Evolutionary conservation across 192 early-diverging fungal genomes (phyloP), one percentile per base, ranked within the genome.

Genomic region (Backusella luteola): DNA sequence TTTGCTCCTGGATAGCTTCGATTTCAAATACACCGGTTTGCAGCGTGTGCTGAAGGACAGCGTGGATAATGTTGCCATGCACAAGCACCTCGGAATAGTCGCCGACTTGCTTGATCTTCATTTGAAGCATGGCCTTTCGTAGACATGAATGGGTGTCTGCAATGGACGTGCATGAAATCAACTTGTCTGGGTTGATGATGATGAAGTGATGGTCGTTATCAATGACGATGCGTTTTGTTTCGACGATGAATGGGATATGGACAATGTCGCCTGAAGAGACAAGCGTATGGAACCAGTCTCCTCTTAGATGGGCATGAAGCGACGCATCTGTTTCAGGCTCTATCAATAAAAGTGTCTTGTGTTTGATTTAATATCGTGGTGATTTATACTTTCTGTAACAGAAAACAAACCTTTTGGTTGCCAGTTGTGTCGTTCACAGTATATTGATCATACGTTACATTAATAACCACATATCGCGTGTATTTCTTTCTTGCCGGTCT

Each of bases 21-120:
- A 75, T 81, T 5, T 89, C 80, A 84, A 95, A 97, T 73, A 90
- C 84, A 21, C 88, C 86, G 11, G 75, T 77, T 41, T 79, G 39
- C 0, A 97, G 81, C 4, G 87, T 87, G 19, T 84, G 73, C 74
- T 98, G 95, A 73, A 97, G 89, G 9, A 97, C 74, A 32, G 91
- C 85, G 76, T 99, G 97, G 19, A 96, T 77, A n/a, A 99, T 80
- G 17, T 80, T 87, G n/a, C 96, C 96, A 42, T 91, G 85, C 63
- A 97, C 85, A 81, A 94, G 79, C 8, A 92, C 82, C 0, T 87
- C 82, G 19, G 79, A 86, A 2, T 83, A 84, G n/a, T 87, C 84
- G 26, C 79, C 82, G 26, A 84, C 49, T 71, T 83, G 34, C 67
- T 52, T 73, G 4, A 94, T 77, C 35, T 93, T 85, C 66, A 90